Base-by-base conservation (phyloP, 2,329 filamentous ascomycete species). In the Diplocarpon rosae region DNA sequence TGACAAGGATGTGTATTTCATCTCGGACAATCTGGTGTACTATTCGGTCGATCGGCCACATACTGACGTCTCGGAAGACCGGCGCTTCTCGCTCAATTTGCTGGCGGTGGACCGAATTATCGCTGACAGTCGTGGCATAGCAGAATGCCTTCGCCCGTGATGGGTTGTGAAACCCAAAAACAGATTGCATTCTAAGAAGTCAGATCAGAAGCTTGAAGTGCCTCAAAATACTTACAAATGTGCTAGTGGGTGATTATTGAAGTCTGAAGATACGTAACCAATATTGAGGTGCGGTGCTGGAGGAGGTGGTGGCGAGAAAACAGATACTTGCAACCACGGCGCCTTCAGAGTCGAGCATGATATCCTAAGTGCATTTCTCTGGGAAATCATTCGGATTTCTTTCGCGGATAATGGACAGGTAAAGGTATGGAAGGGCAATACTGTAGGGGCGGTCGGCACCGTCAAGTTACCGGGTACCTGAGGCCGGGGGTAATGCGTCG, bases 401-500 rank as follows among this genome's bases (percentile, higher is more conserved):
- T 85, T 87, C 3, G 92, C 88, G 6, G 86, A 88, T 52, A 98
- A 70, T 0, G 92, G 92, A 52, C 85, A 95, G 1, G 92, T 98
- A 59, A 98, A 98, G 0, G 92, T 96, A 63, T 98, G 92, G 59
- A 98, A 98, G 0, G 92, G 92, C 1, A 98, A 71, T 1, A 98
- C 89, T 0, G 92, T 98, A 2, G 92, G 92, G 5, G 92, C 90
- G 27, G 85, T 80, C 3, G 92, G 92, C 9, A 94, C 75, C 1
- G 83, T 75, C 28, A 98, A 69, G 34, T 73, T 74, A 2, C 71
- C 64, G 3, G 90, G 92, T 10, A 94, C 68, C 48, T 78, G 79
- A 10, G 86, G 85, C 41, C 92, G 72, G 29, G 69, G 66, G 62
- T 95, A 95, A 53, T 67, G 71, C 10, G 71, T 71, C 6, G 66